These are phyloP conservation scores for Sphagnum tenellum DNA, from an alignment of 225 moss, liverwort and hornwort genomes.

Conservation along the genomic window DNA sequence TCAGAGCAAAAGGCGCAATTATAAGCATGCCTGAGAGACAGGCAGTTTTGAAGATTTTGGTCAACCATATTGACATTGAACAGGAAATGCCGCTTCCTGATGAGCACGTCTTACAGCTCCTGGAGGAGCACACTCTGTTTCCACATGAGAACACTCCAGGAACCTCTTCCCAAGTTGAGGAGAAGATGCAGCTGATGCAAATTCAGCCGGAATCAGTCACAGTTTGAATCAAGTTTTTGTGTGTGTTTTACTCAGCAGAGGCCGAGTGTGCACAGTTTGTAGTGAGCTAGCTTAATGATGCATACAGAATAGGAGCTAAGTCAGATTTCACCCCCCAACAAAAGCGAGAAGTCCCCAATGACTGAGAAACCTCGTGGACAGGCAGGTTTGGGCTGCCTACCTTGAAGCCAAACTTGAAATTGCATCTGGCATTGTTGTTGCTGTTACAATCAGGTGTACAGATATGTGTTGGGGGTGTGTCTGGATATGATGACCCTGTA, in stretches of 20 bases:
- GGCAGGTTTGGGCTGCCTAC: neutral
- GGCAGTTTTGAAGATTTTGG: conserved; percentile 45
- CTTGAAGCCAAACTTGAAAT: conserved; percentile 10
- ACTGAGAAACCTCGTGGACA: neutral
- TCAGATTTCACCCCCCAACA: neutral
- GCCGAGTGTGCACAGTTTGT: conserved; percentile 2
- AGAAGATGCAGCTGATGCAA: conserved; percentile 10
- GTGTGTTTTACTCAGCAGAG: neutral
- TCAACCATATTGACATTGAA: conserved; percentile 26
- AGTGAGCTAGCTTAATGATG: neutral
- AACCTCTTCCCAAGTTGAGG: conserved; percentile 8
- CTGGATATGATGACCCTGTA: conserved; percentile 7
- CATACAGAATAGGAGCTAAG: neutral
- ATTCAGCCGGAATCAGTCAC: conserved; percentile 9
- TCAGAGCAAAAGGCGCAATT: conserved; percentile 59
- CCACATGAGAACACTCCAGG: conserved; percentile 8
- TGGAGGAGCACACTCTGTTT: conserved; percentile 19
- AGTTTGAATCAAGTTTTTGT: conserved; percentile 6
- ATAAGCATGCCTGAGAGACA: conserved; percentile 78
- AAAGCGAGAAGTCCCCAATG: neutral
- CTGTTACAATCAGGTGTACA: conserved; percentile 1
- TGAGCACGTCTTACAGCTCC: conserved; percentile 19
- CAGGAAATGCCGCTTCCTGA: conserved; percentile 15
- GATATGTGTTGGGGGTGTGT: conserved; percentile 3
- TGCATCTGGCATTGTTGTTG: neutral